A percentile compares a stretch with the other conserved stretches of the same genome.
Evolutionary conservation across 495 filamentous ascomycete species (phyloP).

Genomic region (Aspergillus olivimuriae): DNA sequence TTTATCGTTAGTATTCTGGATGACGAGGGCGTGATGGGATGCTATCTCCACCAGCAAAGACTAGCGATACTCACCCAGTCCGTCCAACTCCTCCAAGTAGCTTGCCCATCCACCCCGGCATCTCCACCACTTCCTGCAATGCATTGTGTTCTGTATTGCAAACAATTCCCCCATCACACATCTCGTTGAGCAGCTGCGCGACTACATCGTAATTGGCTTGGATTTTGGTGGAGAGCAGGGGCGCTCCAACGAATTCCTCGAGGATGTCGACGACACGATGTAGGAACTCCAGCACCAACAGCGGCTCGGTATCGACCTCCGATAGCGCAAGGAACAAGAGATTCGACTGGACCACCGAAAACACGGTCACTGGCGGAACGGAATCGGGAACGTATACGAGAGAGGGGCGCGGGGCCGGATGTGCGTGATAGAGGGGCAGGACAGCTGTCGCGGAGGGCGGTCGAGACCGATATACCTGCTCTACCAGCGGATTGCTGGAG

Average conservation of each 20-base stretch:
- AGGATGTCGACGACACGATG: conserved; percentile 89
- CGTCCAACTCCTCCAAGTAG: conserved; percentile 82
- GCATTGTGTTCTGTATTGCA: conserved; percentile 92
- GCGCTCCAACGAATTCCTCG: conserved; percentile 92
- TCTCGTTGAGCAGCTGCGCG: conserved; percentile 87
- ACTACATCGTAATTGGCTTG: conserved; percentile 90
- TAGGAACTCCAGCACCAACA: conserved; percentile 94
- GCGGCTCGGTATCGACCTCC: conserved; percentile 78
- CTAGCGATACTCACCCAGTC: conserved; percentile 49
- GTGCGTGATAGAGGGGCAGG: conserved; percentile 80
- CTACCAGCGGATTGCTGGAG: conserved; percentile 53
- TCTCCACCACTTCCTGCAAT: conserved; percentile 83
- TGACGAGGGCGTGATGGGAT: background rate
- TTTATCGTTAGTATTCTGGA: conserved; percentile 2
- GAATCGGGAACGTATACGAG: conserved; percentile 77
- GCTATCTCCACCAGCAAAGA: background rate
- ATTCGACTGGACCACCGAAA: conserved; percentile 79
- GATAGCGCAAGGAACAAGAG: conserved; percentile 80
- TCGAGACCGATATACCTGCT: conserved; percentile 64
- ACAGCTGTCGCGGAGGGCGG: conserved; percentile 71
- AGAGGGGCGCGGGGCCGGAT: conserved; percentile 76
- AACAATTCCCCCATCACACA: conserved; percentile 91
- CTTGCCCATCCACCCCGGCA: conserved; percentile 83
- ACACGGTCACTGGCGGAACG: conserved; percentile 81
- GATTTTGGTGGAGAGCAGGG: conserved; percentile 76